These are phyloP conservation scores for Multifurca ochricompacta DNA, from an alignment of 768 basidiomycete species.

Conservation along the genomic window DNA sequence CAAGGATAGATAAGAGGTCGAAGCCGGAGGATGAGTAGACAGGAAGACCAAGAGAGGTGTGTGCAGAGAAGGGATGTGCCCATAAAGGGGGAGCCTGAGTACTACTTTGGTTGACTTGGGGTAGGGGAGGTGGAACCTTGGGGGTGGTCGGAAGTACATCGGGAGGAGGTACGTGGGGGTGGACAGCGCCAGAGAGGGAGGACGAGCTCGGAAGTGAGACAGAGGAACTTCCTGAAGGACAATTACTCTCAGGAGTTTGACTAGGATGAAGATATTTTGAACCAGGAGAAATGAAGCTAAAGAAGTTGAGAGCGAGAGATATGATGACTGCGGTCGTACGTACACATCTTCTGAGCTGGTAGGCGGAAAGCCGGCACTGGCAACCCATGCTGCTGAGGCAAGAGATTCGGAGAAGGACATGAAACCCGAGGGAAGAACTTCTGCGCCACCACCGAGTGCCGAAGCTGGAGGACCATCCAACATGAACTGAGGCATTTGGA, in stretches of 20 bases:
- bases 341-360: conserved; percentile 10
- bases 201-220: neutral
- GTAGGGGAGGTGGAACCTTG: neutral
- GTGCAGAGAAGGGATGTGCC: conserved; percentile 20
- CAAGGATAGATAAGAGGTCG: conserved; percentile 76
- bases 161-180: neutral
- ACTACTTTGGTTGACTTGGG: neutral
- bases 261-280: conserved; percentile 4
- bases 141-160: neutral
- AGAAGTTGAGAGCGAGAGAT: conserved; percentile 1
- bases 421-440: conserved; percentile 43
- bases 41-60: conserved; percentile 34
- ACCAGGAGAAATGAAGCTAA: neutral
- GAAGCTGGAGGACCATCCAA: conserved; percentile 49
- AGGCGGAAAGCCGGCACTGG: conserved; percentile 13
- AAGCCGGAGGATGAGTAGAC: conserved; percentile 91
- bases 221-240: neutral
- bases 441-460: conserved; percentile 66
- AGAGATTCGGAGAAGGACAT: conserved; percentile 10
- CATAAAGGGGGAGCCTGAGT: neutral
- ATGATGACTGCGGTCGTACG: neutral
- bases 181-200: conserved; percentile 11
- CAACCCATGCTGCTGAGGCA: conserved; percentile 20
- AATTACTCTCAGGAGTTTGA: conserved; percentile 1
- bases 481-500: conserved; percentile 65